phyloP scores from a whole-genome alignment of 1,284 basidiomycete species.

The Sporisorium exsertum region DNA sequence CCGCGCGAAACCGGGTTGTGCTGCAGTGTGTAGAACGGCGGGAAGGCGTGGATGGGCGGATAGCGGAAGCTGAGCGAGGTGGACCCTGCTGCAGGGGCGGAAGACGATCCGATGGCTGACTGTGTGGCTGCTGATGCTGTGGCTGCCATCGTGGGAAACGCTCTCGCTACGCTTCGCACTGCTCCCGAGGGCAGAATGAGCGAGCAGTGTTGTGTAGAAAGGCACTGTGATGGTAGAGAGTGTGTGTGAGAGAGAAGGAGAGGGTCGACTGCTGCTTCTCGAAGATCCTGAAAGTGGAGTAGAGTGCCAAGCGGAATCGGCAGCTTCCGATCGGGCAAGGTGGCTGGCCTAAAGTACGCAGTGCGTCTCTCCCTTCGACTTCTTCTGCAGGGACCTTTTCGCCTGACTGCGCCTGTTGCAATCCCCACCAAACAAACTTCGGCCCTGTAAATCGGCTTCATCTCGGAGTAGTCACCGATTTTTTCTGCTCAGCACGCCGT shows the following conservation, averaged over 20 bases:
- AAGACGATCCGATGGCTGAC: slow-evolving; percentile 6
- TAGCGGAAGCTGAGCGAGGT: slow-evolving; percentile 66
- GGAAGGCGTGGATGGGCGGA: slow-evolving; percentile 73
- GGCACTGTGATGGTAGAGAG: background rate
- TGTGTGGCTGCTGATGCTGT: background rate
- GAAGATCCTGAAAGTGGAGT: background rate
- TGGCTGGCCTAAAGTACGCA: background rate
- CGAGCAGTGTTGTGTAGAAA: background rate
- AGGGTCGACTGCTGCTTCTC: too few relatives aligned
- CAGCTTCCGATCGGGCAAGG: background rate
- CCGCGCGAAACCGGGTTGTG: slow-evolving; percentile 72
- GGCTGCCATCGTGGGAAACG: slow-evolving; percentile 4
- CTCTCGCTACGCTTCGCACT: background rate
- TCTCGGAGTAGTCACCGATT: background rate
- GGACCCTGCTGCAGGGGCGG: slow-evolving; percentile 3
- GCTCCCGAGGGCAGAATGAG: background rate
- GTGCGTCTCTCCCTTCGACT: background rate
- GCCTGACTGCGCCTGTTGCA: background rate
- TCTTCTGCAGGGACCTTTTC: slow-evolving; percentile 2
- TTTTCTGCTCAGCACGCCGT: background rate
- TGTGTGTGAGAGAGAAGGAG: background rate
- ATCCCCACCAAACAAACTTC: background rate
- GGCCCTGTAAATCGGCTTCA: background rate
- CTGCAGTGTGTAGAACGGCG: slow-evolving; percentile 74
- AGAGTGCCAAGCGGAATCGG: background rate